Base-by-base conservation (phyloP, 192 early-diverging fungal genomes). In the Entomortierella lignicola region DNA sequence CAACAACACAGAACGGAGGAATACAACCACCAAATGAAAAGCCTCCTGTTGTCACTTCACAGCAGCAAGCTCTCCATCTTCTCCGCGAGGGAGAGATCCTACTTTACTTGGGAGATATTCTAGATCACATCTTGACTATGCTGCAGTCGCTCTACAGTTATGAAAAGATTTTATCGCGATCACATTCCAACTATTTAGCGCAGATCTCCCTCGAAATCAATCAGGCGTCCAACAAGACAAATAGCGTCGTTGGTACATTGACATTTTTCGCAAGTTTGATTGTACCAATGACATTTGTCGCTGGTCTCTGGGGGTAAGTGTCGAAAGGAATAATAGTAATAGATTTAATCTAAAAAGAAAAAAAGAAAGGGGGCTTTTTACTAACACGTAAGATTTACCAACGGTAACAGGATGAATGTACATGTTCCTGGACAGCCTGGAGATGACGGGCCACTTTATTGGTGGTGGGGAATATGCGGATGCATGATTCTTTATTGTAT, bases 51-150 rank as follows among this genome's bases (percentile, higher is more conserved):
- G 34, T 27, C 15, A 15, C 37, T 39, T 32, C 63, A 53, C 56
- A 0, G 25, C 69, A 21, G 34, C 64, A 47, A 42, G 41, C 1
- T 1, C 32, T 71, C 0, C 61, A 53, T 37, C 55, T 32, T 21
- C 55, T 69, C 17, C 73, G 80, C 18, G 72, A 72, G 31, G 77
- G 85, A n/a, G 93, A 95, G 61, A 90, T 90, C 5, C 51, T 86
- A 17, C 56, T 95, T 44, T 95, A 94, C 64, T 74, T 94, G 21
- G 93, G 93, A 27, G 94, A 95, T 71, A 89, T 95, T 32, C 88
- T 81, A 67, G 92, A 94, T 71, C 94, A 95, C 42, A 82, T 95
- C 10, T 69, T 93, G 58, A 93, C 92, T 8, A 93, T 94, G 91
- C 80, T 93, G 50, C 92, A 93, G 71, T 92, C 91, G 20, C 72